Evolutionary conservation across 2,329 filamentous ascomycete genomes (phyloP).

Genomic region (Plenodomus tracheiphilus): DNA sequence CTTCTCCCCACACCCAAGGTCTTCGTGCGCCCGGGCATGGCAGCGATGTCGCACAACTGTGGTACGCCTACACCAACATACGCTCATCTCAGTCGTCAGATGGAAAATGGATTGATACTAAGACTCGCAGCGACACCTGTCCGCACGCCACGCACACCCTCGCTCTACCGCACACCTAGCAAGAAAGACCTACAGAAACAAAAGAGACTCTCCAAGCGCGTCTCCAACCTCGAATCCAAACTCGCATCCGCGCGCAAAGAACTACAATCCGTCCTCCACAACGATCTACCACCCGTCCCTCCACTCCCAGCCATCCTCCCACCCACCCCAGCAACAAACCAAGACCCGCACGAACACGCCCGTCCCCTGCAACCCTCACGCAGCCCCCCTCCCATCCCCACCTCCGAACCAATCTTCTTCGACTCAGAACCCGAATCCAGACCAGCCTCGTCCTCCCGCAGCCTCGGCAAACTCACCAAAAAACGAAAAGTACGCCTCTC

Average conservation of each 20-base stretch:
- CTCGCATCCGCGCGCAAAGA: constrained; percentile 59
- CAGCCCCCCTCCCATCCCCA: constrained; percentile 13
- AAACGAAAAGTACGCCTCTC: constrained; percentile 43
- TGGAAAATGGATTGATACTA: constrained; percentile 8
- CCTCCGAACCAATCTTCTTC: constrained; percentile 3
- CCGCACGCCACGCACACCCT: constrained; percentile 25
- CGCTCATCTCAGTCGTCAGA: not conserved
- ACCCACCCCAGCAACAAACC: constrained; percentile 22
- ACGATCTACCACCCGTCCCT: constrained; percentile 48
- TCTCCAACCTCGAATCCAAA: constrained; percentile 64
- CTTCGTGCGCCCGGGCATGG: constrained; percentile 29
- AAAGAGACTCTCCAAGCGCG: constrained; percentile 60
- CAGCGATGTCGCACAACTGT: constrained; percentile 14
- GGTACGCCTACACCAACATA: constrained; percentile 6
- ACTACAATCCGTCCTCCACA: constrained; percentile 52
- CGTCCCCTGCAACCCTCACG: constrained; percentile 1
- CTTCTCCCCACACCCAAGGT: constrained; percentile 39
- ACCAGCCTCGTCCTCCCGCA: not conserved
- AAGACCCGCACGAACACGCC: constrained; percentile 30
- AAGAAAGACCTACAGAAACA: constrained; percentile 62
- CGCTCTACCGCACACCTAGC: constrained; percentile 54
- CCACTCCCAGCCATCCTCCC: constrained; percentile 39
- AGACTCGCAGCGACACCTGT: constrained; percentile 11
- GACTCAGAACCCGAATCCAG: not conserved
- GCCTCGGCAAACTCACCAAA: constrained; percentile 35